A percentile compares a stretch with the other conserved stretches of the same genome.
phyloP scores from a whole-genome alignment of 129 eudicot genomes.

The Artemisia annua region DNA sequence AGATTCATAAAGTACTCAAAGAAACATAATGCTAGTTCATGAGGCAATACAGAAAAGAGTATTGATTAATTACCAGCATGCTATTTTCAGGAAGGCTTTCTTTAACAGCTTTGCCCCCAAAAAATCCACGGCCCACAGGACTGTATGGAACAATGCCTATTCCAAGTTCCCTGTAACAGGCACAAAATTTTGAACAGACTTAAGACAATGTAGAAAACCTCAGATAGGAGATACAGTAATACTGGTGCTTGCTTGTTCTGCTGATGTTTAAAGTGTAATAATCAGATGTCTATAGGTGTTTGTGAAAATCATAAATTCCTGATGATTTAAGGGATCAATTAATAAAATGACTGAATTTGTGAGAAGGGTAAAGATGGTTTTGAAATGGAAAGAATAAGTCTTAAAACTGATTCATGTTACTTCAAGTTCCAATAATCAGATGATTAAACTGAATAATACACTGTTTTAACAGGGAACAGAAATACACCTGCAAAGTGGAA shows the following conservation, averaged over 20 bases:
- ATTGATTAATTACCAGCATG: conserved; percentile 43
- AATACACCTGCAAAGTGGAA: conserved; percentile 64
- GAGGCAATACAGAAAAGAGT: not conserved
- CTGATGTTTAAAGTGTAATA: too few species aligned
- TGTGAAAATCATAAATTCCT: too few species aligned
- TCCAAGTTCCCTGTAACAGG: conserved; percentile 49
- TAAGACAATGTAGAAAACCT: not conserved
- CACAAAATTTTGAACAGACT: not conserved
- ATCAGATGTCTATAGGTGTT: too few species aligned
- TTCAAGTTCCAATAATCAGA: too few species aligned
- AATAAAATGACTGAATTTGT: too few species aligned
- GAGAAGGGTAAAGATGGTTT: too few species aligned
- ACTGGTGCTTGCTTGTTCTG: not conserved
- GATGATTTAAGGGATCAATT: too few species aligned
- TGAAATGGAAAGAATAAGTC: too few species aligned
- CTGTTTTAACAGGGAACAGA: not conserved
- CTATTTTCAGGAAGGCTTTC: conserved; percentile 62
- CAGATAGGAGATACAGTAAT: not conserved
- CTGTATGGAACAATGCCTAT: conserved; percentile 76
- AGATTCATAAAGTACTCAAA: not conserved
- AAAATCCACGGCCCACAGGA: conserved; percentile 84
- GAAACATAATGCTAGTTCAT: not conserved
- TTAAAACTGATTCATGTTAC: too few species aligned
- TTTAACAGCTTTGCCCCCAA: conserved; percentile 64
- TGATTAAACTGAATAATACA: too few species aligned